phyloP scores from a whole-genome alignment of 2,329 filamentous ascomycete genomes.

The Neoarthrinium moseri region DNA sequence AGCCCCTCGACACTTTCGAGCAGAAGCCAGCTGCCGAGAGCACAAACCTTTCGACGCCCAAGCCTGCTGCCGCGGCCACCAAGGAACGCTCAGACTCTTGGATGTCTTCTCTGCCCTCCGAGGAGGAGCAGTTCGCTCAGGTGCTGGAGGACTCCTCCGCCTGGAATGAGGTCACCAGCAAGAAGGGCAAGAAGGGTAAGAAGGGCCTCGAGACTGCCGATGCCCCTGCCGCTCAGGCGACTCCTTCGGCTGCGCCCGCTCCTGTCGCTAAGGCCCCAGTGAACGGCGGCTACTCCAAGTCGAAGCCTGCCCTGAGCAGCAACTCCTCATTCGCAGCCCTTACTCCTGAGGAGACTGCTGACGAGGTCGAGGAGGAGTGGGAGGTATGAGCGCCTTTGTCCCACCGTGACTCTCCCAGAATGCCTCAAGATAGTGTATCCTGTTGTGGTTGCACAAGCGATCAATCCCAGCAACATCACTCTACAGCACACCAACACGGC shows the following conservation, averaged over 20 bases:
- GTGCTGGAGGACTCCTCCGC: constrained; percentile 49
- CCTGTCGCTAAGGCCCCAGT: constrained; percentile 16
- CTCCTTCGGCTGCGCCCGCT: constrained; percentile 14
- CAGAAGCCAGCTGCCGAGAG: constrained; percentile 27
- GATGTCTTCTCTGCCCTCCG: constrained; percentile 53
- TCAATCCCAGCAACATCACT: too few species aligned
- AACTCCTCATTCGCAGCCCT: constrained; percentile 32
- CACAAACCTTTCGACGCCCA: constrained; percentile 31
- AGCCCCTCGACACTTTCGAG: constrained; percentile 61
- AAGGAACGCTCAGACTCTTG: constrained; percentile 37
- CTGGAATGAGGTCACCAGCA: constrained; percentile 59
- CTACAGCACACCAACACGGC: too few species aligned
- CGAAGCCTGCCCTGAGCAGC: constrained; percentile 29
- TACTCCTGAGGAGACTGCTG: constrained; percentile 27
- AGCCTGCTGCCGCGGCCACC: constrained; percentile 29
- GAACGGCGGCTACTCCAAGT: constrained; percentile 30
- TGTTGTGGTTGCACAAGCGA: too few species aligned
- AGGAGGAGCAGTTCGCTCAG: constrained; percentile 60
- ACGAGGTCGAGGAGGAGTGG: constrained; percentile 31
- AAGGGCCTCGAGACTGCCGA: constrained; percentile 38
- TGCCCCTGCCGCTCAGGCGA: constrained; percentile 30
- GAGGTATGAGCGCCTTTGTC: constrained; percentile 30
- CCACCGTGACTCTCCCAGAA: too few species aligned
- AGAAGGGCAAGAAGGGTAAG: constrained; percentile 40
- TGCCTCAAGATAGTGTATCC: too few species aligned